These are phyloP conservation scores for Omphalotus guepiniiformis DNA, from an alignment of 768 basidiomycete species.

Conservation along the genomic window DNA sequence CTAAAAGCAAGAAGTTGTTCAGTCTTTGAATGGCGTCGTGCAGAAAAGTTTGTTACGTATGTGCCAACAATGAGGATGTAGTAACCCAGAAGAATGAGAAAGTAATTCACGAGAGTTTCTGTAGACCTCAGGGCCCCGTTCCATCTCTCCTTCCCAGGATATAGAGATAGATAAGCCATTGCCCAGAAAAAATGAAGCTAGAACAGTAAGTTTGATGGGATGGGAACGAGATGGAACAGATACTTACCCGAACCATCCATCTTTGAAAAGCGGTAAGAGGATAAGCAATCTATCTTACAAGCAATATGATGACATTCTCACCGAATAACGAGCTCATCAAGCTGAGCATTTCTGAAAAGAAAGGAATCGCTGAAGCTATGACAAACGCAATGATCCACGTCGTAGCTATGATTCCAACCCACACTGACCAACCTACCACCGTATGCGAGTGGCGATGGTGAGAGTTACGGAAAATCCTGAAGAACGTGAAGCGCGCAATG, in stretches of 20 bases:
- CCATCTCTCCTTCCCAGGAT: slow-evolving; percentile 33
- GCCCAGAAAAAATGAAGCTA: slow-evolving; percentile 41
- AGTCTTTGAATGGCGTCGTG: not conserved
- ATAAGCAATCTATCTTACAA: not conserved
- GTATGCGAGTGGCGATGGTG: slow-evolving; percentile 33
- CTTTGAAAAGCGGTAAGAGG: slow-evolving; percentile 9
- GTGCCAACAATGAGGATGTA: slow-evolving; percentile 36
- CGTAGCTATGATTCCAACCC: slow-evolving; percentile 26
- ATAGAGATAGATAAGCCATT: slow-evolving; percentile 37
- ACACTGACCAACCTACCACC: slow-evolving; percentile 25
- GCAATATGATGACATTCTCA: slow-evolving; percentile 15
- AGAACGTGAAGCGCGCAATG: slow-evolving; percentile 41
- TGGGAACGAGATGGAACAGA: not conserved
- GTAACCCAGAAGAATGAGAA: slow-evolving; percentile 30
- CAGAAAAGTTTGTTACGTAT: slow-evolving; percentile 23
- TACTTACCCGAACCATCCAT: slow-evolving; percentile 29
- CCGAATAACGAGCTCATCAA: slow-evolving; percentile 41
- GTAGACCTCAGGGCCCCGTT: slow-evolving; percentile 22
- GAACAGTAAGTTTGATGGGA: not conserved
- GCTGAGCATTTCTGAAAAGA: slow-evolving; percentile 36
- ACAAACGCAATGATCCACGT: slow-evolving; percentile 31
- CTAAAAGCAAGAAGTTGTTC: slow-evolving; percentile 13
- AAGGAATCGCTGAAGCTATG: slow-evolving; percentile 31
- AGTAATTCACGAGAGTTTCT: slow-evolving; percentile 36
- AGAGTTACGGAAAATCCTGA: slow-evolving; percentile 37